Evolutionary conservation across 2,329 filamentous ascomycete species (phyloP).

Genomic region (Penicillium janthinellum): DNA sequence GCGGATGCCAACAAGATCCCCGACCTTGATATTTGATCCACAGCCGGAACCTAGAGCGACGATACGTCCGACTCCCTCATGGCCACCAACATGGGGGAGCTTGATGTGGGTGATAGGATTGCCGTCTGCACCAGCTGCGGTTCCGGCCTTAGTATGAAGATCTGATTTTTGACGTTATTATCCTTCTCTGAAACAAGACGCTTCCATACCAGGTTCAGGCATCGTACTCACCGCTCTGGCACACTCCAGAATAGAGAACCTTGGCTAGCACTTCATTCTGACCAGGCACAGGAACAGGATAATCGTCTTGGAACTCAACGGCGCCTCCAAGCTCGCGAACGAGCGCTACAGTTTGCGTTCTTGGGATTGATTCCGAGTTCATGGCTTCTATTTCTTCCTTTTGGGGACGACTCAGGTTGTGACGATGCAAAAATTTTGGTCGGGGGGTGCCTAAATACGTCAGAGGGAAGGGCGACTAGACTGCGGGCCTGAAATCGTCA

Average conservation of each 20-base stretch:
- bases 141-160: constrained; percentile 45
- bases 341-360: constrained; percentile 45
- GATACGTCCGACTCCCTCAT: constrained; percentile 50
- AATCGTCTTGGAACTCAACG: constrained; percentile 45
- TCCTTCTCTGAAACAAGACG: not conserved
- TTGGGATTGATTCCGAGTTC: constrained; percentile 13
- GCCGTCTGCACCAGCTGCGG: constrained; percentile 42
- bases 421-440: not conserved
- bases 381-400: not conserved
- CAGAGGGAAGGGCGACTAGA: not conserved
- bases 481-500: not conserved
- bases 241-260: constrained; percentile 50
- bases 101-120: constrained; percentile 49
- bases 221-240: constrained; percentile 43
- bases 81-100: constrained; percentile 49
- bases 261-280: constrained; percentile 49
- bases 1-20: constrained; percentile 47
- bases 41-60: constrained; percentile 43
- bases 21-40: constrained; percentile 39
- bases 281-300: constrained; percentile 44
- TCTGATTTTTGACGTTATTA: constrained; percentile 23
- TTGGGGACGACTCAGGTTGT: not conserved
- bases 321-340: constrained; percentile 44
- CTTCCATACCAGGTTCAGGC: not conserved
- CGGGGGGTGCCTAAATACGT: not conserved